phyloP scores from a whole-genome alignment of 805 yeast genomes.

The Lachancea quebecensis region DNA sequence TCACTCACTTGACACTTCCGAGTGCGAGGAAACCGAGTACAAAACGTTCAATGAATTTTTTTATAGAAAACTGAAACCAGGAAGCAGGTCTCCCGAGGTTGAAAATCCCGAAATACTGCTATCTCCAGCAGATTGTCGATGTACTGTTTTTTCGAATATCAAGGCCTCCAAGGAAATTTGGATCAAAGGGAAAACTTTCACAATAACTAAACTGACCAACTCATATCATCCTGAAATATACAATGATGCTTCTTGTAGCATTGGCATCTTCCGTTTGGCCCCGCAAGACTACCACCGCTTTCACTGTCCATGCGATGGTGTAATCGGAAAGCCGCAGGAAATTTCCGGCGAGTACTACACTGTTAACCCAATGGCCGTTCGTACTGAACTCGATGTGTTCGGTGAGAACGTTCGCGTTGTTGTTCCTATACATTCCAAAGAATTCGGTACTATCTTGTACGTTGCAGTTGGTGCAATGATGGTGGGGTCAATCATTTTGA shows the following conservation, averaged over 20 bases:
- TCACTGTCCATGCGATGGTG: slow-evolving; percentile 81
- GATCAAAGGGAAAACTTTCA: slow-evolving; percentile 82
- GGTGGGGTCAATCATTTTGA: slow-evolving; percentile 86
- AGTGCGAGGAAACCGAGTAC: slow-evolving; percentile 54
- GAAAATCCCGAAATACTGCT: slow-evolving; percentile 43
- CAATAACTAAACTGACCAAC: slow-evolving; percentile 46
- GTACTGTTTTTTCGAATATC: slow-evolving; percentile 59
- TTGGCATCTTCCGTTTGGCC: slow-evolving; percentile 81
- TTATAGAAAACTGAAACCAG: slow-evolving; percentile 67
- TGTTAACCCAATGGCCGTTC: slow-evolving; percentile 94
- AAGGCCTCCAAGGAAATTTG: slow-evolving; percentile 64
- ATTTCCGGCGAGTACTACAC: slow-evolving; percentile 92
- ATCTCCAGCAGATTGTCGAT: slow-evolving; percentile 85
- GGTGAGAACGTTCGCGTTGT: slow-evolving; percentile 84
- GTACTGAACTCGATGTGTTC: slow-evolving; percentile 82
- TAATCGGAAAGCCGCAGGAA: slow-evolving; percentile 53
- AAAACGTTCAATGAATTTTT: slow-evolving; percentile 84
- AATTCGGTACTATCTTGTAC: slow-evolving; percentile 73
- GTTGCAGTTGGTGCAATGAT: slow-evolving; percentile 96
- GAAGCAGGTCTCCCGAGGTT: slow-evolving; percentile 65
- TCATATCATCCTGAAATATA: slow-evolving; percentile 36
- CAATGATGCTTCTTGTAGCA: slow-evolving; percentile 44
- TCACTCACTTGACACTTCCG: slow-evolving; percentile 69
- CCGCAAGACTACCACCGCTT: slow-evolving; percentile 97
- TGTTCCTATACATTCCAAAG: slow-evolving; percentile 64